Base-by-base conservation (phyloP, 257 asterid species). In the Gentiana dahurica region DNA sequence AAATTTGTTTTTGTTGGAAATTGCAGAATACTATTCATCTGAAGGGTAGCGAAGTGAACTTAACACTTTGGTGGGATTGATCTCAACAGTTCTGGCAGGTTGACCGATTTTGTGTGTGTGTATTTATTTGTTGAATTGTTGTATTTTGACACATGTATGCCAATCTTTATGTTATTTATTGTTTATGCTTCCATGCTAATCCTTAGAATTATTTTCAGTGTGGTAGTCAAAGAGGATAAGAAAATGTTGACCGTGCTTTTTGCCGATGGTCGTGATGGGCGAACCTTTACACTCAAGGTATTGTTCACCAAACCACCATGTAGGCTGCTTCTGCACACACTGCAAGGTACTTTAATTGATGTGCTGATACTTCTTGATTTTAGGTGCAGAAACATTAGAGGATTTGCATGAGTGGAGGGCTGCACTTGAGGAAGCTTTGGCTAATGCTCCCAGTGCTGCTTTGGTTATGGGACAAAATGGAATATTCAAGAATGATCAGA, bases 21-120 rank as follows among this genome's bases (percentile, higher is more conserved):
- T 41, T 10, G 46, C 80, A 92, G 98, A 85, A 73, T 53, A 94
- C 67, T 51, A 75, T 71, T 65, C 88, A 94, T 63, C 94, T 75
- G 68, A 92, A 80, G 73, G 85, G 83, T 34, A 73, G 87, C 2
- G 99, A 92, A 80, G 95, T 77, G 58, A 92, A 92, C 75, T 77
- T 88, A 74, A 92, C 99, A n/a, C 55, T 97, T 92, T 68, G 99
- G 99, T 65, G 99, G 99, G 66, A 92, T 92, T 69, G 99, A 92
- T 72, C 97, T 92, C 81, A 92, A 88, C 88, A 92, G 99, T 79
- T 92, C 99, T 80, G 99, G 97, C 88, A 92, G 99, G 99, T 92
- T 81, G 84, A 89, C 69, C 65, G 73, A 65, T 65, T n/a, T n/a
- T n/a, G n/a, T n/a, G n/a, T 67, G 45, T 55, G 45, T 65, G 54